Evolutionary conservation across 2,329 filamentous ascomycete species (phyloP), one percentile per base, ranked within the genome.

Genomic region (Berkeleyomyces basicola): DNA sequence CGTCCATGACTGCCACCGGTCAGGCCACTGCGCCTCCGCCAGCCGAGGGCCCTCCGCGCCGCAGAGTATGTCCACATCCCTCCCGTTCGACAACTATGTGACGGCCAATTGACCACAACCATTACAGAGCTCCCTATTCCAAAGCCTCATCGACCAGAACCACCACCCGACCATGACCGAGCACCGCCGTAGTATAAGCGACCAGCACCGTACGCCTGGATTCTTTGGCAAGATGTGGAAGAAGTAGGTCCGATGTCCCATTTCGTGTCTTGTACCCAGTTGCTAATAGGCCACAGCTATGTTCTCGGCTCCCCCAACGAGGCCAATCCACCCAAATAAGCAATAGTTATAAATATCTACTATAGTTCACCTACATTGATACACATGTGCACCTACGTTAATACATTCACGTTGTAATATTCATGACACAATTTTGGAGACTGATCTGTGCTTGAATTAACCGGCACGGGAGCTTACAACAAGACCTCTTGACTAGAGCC

Each of bases 161-260:
- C 76, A 79, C 59, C 69, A 76, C 61, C 70, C 71, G 23, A 72
- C 72, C 57, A 74, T 77, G 33, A 67, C 64, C 1, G 76, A 77
- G n/a, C 77, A 80, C 11, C 78, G 81, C 4, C 76, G 79, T 68
- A 82, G 79, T 68, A 72, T 83, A 67, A 74, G 74, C 39, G 81
- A 83, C 63, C 80, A 83, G 69, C 75, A 75, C 64, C 74, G 74
- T 11, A 70, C 74, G 59, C 69, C 75, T 1, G 80, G 80, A 47
- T 71, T 82, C 66, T 72, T 83, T 60, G 78, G 78, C 61, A 74
- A 76, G 65, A 76, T 82, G 73, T 83, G 82, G 78, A 75, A 81
- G 67, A 81, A 77, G 80, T 83, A 70, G 61, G 78, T 36, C 4
- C 23, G 23, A 23, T 23, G 23, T 23, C 23, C 23, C 23, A 23